Conservation (phyloP, 176 grass and related monocot species). For the Avena insularis region DNA sequence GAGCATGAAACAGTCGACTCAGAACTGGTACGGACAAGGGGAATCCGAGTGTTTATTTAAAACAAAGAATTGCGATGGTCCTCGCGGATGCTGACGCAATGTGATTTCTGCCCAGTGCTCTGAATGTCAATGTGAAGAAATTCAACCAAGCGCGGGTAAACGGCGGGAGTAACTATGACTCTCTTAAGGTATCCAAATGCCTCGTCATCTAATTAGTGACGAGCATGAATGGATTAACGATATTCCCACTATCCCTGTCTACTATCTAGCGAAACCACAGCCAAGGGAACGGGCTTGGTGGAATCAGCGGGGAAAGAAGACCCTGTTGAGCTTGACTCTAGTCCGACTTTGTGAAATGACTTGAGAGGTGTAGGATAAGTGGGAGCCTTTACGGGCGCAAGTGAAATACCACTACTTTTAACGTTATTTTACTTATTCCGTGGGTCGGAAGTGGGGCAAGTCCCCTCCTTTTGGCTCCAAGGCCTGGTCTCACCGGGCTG, state of each 20-base stretch:
- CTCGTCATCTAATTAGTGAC: slow-evolving; percentile 23
- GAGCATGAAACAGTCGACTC: slow-evolving; percentile 50
- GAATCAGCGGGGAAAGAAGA: no score
- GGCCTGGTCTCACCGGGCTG: neutral
- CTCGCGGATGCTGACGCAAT: slow-evolving; percentile 68
- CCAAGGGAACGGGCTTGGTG: no score
- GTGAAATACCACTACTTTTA: slow-evolving; percentile 39
- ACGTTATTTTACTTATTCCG: slow-evolving; percentile 37
- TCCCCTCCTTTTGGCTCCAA: neutral
- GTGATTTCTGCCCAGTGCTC: slow-evolving; percentile 75
- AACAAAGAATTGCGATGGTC: slow-evolving; percentile 86
- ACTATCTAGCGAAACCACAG: no score
- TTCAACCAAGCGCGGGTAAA: slow-evolving; percentile 71
- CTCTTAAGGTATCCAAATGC: slow-evolving; percentile 83
- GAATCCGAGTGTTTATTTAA: slow-evolving; percentile 89
- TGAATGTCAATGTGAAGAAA: slow-evolving; percentile 90
- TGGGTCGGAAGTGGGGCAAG: slow-evolving; percentile 30
- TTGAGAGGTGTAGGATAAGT: slow-evolving; percentile 4
- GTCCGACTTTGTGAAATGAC: no score
- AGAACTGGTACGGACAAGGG: slow-evolving; percentile 73
- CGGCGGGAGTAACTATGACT: slow-evolving; percentile 86
- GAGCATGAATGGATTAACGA: no score
- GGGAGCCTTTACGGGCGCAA: neutral
- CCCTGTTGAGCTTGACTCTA: no score
- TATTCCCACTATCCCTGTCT: no score